phyloP scores from a whole-genome alignment of 257 asterid species.

The Nicotiana knightiana region DNA sequence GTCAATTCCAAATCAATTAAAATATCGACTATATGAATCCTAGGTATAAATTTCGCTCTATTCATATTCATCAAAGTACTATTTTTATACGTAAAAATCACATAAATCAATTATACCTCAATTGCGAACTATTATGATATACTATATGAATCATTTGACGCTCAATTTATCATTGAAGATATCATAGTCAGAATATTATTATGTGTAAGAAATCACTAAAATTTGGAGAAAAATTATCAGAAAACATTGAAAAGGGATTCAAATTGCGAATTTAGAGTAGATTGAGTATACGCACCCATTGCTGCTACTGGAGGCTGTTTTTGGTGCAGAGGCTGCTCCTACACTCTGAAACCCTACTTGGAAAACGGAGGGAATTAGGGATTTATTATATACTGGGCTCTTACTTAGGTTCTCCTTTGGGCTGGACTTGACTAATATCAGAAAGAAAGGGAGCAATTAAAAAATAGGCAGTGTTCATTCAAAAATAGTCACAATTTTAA shows the following conservation, averaged over 20 bases:
- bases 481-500: too few relatives aligned
- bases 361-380: too few relatives aligned
- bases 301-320: neutral
- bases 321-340: too few relatives aligned
- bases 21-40: neutral
- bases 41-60: neutral
- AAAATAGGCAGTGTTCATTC: too few relatives aligned
- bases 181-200: neutral
- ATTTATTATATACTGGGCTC: too few relatives aligned
- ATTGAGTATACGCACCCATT: slow-evolving; percentile 8
- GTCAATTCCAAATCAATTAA: neutral
- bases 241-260: neutral
- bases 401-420: too few relatives aligned
- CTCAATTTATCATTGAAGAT: neutral
- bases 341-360: too few relatives aligned
- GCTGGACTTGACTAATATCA: too few relatives aligned
- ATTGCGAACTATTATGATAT: neutral
- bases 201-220: neutral
- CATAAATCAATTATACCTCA: too few relatives aligned
- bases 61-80: neutral
- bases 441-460: too few relatives aligned
- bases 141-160: neutral
- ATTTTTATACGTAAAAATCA: neutral
- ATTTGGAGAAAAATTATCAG: neutral
- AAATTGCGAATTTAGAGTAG: neutral